Evolutionary conservation across 108 stramenopile species (phyloP).

Genomic region (Fragilaria crotonensis): DNA sequence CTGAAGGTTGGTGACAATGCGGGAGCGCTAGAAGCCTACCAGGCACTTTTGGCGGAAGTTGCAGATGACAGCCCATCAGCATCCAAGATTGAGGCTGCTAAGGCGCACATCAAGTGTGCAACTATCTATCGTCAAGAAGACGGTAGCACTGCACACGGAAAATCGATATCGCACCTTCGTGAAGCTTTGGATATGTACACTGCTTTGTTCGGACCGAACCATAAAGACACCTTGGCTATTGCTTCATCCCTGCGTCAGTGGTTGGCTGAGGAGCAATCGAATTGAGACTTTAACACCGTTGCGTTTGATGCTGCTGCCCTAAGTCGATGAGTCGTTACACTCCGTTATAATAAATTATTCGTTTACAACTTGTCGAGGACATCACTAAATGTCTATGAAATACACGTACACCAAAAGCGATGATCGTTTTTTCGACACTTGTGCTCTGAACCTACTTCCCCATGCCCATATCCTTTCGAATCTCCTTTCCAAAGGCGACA

Average conservation of each 20-base stretch:
- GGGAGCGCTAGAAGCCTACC: conserved; percentile 73
- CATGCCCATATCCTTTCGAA: conserved; percentile 56
- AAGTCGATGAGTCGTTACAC: no score
- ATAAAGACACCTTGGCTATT: conserved; percentile 81
- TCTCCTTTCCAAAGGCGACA: conserved; percentile 63
- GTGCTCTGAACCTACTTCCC: no score
- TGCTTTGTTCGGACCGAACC: conserved; percentile 64
- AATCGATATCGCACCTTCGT: conserved; percentile 67
- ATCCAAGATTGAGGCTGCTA: conserved; percentile 75
- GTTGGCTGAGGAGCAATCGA: conserved; percentile 74
- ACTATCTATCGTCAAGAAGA: conserved; percentile 75
- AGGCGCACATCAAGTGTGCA: conserved; percentile 84
- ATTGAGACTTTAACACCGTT: no score
- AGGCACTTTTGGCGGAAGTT: conserved; percentile 56
- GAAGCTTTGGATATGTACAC: conserved; percentile 87
- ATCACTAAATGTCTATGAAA: no score
- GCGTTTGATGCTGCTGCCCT: no score
- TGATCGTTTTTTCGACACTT: no score
- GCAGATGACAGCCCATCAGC: conserved; percentile 66
- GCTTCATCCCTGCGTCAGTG: conserved; percentile 78
- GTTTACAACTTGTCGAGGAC: no score
- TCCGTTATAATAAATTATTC: no score
- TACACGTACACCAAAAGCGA: no score
- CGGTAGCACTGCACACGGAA: conserved; percentile 49
- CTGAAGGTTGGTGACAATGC: conserved; percentile 71